Evolutionary conservation across 495 filamentous ascomycete species (phyloP), one percentile per base, ranked within the genome.

Genomic region (Cairneyella variabilis): DNA sequence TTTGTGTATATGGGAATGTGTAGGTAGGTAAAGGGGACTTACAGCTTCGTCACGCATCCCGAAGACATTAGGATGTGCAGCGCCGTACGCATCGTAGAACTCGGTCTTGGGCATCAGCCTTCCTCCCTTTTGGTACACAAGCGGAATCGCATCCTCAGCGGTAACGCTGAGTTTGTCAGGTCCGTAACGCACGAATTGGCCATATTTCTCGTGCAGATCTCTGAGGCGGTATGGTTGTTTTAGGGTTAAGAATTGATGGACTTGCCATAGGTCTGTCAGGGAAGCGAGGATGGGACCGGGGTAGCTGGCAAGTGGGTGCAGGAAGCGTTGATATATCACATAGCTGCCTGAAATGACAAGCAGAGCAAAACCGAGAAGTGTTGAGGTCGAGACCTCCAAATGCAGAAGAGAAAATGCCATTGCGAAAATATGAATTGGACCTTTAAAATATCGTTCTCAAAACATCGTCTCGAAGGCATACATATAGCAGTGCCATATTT

Each of bases 281-380:
- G 73, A 76, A 47, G 74, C 80, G 3, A 84, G 61, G 26, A 79
- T 66, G 0, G 83, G 84, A 0, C 84, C 83, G 0, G 83, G 83
- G 51, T 85, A 86, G 53, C 77, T 78, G 18, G 81, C 74, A 6
- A 86, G 65, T 3, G 83, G 83, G 59, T 87, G 83, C 56, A 86
- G 75, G 55, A 73, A 82, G 43, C 83, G 28, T 8, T 34, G 26
- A 32, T 55, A 55, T 6, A 55, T 32, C n/a, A 48, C 30, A 34
- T 34, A 34, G 8, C 30, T 34, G 14, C 30, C 30, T 8, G 14
- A 34, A 34, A 34, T 34, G 14, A 34, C 8, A 14, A 34, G 14
- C 30, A 34, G 30, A 34, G 30, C 30, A 34, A 34, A 34, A 8
- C 8, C 8, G 30, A 14, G 30, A 14, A 14, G 8, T 14, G 30